Percentiles rank a stretch among this genome's conserved stretches.
Conservation (phyloP, 2,329 filamentous ascomycete genomes). For the Stromatinia cepivora region DNA sequence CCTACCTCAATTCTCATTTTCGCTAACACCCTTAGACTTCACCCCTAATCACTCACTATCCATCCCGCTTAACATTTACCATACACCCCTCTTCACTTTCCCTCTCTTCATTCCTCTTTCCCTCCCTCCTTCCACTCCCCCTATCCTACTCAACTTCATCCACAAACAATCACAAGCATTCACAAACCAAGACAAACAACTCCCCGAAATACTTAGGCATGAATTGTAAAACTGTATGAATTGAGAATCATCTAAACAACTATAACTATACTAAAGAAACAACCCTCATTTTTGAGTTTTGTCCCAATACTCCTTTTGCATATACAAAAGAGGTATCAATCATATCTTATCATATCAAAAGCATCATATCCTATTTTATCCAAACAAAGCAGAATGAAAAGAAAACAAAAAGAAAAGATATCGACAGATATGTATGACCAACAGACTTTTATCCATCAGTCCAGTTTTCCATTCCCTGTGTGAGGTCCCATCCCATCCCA, state of each 20-base stretch:
- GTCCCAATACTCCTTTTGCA: background rate
- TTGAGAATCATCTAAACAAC: background rate
- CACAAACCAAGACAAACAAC: no score
- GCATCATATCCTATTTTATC: background rate
- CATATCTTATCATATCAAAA: background rate
- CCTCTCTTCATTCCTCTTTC: no score
- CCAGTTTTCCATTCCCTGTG: background rate
- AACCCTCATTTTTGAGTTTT: background rate
- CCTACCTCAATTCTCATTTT: no score
- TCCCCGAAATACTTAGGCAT: no score
- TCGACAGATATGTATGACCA: background rate
- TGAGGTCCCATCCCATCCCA: background rate
- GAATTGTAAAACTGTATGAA: background rate
- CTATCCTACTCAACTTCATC: no score
- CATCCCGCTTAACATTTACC: no score
- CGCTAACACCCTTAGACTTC: no score
- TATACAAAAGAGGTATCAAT: conserved; percentile 1
- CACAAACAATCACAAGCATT: no score
- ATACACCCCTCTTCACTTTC: no score
- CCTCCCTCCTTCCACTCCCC: no score
- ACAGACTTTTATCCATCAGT: background rate
- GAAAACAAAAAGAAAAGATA: background rate
- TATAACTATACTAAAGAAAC: background rate
- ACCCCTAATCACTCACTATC: no score
- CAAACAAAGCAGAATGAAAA: background rate